A percentile compares a stretch with the other conserved stretches of the same genome.
phyloP scores from a whole-genome alignment of 2,329 filamentous ascomycete species.

The Thelonectria blattea region DNA sequence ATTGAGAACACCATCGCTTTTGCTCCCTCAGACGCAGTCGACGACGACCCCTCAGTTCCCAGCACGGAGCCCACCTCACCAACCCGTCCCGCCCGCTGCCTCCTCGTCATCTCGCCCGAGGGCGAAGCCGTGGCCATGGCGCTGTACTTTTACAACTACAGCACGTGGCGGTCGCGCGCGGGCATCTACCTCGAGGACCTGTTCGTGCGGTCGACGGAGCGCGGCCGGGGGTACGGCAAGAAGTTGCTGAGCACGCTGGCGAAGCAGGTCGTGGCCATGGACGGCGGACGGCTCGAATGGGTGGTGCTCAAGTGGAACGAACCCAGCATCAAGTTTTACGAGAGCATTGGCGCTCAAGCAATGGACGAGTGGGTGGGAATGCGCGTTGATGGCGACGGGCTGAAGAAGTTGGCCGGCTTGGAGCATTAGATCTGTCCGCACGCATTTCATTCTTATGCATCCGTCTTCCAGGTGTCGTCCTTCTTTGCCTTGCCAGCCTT shows the following conservation, averaged over 20 bases:
- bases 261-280: constrained; percentile 75
- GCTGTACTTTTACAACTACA: constrained; percentile 94
- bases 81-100: constrained; percentile 73
- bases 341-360: constrained; percentile 68
- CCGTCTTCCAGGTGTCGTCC: neutral
- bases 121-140: constrained; percentile 73
- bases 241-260: constrained; percentile 76
- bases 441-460: neutral
- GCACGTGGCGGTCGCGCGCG: constrained; percentile 85
- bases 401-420: constrained; percentile 64
- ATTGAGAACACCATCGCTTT: constrained; percentile 82
- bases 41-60: constrained; percentile 36
- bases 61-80: constrained; percentile 61
- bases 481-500: neutral
- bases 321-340: constrained; percentile 87
- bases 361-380: constrained; percentile 78
- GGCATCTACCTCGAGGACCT: constrained; percentile 95
- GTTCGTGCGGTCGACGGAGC: constrained; percentile 74
- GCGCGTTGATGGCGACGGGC: constrained; percentile 71
- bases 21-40: constrained; percentile 56
- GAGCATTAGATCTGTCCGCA: constrained; percentile 33
- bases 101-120: constrained; percentile 65
- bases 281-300: constrained; percentile 85
- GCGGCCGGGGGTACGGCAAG: constrained; percentile 82
- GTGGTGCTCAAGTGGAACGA: constrained; percentile 92